Conservation (phyloP, 495 filamentous ascomycete genomes). For the Recurvomyces mirabilis region DNA sequence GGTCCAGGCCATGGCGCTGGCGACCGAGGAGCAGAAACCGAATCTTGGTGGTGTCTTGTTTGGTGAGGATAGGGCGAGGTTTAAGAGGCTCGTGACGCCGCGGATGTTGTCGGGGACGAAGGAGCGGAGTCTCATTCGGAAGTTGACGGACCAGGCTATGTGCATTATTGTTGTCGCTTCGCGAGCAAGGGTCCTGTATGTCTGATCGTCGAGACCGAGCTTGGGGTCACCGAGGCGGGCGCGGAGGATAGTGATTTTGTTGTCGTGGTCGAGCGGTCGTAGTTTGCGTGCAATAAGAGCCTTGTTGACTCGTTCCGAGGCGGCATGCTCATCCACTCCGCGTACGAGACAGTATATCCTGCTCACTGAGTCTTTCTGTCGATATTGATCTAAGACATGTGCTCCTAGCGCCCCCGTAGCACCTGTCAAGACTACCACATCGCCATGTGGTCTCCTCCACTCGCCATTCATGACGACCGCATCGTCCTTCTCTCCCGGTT, state of each 20-base stretch:
- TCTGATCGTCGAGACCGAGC: constrained; percentile 36
- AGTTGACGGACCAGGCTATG: constrained; percentile 64
- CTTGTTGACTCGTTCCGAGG: constrained; percentile 38
- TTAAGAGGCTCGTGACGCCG: constrained; percentile 42
- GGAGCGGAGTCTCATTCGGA: constrained; percentile 48
- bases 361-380: constrained; percentile 24
- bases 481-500: neutral
- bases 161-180: constrained; percentile 45
- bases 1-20: constrained; percentile 27
- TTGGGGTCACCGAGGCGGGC: constrained; percentile 30
- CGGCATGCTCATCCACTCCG: constrained; percentile 36
- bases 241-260: constrained; percentile 35
- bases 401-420: constrained; percentile 52
- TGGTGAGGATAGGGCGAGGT: constrained; percentile 36
- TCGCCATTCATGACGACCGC: neutral
- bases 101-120: constrained; percentile 47
- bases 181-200: constrained; percentile 32
- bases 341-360: constrained; percentile 48
- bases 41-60: constrained; percentile 30
- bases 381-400: constrained; percentile 42
- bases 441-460: neutral
- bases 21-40: constrained; percentile 51
- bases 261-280: constrained; percentile 11
- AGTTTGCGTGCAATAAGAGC: constrained; percentile 31
- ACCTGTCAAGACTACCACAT: constrained; percentile 41